phyloP scores from a whole-genome alignment of 2,329 filamentous ascomycete genomes.

The Claviceps humidiphila region DNA sequence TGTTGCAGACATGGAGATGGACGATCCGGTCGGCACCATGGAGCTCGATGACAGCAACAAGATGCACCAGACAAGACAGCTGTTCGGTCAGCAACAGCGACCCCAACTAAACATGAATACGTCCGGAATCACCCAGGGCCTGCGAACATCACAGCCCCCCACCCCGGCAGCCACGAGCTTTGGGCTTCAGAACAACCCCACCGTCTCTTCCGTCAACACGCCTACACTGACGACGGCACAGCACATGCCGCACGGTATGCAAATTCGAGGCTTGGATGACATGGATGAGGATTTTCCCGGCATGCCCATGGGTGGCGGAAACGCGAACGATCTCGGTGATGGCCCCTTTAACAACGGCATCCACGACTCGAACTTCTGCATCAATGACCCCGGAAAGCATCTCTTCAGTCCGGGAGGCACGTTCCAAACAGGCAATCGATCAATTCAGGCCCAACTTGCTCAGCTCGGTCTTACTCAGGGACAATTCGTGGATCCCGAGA shows the following conservation, averaged over 20 bases:
- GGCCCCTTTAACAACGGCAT: constrained; percentile 37
- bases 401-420: constrained; percentile 77
- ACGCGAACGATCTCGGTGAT: constrained; percentile 35
- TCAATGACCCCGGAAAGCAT: constrained; percentile 89
- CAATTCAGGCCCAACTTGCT: constrained; percentile 53
- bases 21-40: constrained; percentile 60
- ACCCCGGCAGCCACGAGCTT: constrained; percentile 70
- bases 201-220: constrained; percentile 93
- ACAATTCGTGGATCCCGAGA: constrained; percentile 66
- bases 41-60: constrained; percentile 49
- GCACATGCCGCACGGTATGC: constrained; percentile 48
- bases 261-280: constrained; percentile 40
- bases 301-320: constrained; percentile 48
- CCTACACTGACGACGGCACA: constrained; percentile 76
- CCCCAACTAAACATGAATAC: constrained; percentile 73
- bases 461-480: constrained; percentile 64
- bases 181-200: constrained; percentile 81
- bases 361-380: constrained; percentile 42
- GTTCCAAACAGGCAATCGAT: constrained; percentile 48
- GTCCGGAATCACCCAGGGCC: constrained; percentile 60
- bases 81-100: constrained; percentile 49
- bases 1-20: constrained; percentile 93
- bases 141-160: constrained; percentile 73
- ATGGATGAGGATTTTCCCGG: constrained; percentile 62
- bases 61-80: constrained; percentile 56